These are phyloP conservation scores for Litsea cubeba DNA, from an alignment of 164 flowering plant species.

Conservation along the genomic window DNA sequence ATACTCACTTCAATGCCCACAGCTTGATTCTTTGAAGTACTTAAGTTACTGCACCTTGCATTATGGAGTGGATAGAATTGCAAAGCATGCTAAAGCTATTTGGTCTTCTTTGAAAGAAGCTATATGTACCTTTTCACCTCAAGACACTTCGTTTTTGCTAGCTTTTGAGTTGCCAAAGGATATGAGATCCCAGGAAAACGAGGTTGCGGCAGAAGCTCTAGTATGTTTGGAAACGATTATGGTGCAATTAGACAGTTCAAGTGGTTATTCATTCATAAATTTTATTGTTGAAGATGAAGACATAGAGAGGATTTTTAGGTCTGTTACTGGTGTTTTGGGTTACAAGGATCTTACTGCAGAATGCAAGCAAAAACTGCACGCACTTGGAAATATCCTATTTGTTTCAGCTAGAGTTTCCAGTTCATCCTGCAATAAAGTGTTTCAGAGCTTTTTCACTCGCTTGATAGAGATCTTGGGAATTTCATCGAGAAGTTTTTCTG, in stretches of 20 bases:
- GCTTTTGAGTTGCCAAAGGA: conserved; percentile 33
- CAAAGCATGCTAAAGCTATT: conserved; percentile 52
- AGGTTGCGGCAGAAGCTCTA: conserved; percentile 55
- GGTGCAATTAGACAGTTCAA: conserved; percentile 22
- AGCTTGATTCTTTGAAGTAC: conserved; percentile 89
- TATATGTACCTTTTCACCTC: conserved; percentile 28
- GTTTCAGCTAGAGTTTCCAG: conserved; percentile 49
- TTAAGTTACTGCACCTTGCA: conserved; percentile 49
- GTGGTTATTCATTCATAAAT: conserved; percentile 29
- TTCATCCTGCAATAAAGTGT: conserved; percentile 47
- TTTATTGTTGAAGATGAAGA: conserved; percentile 61
- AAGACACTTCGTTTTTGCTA: conserved; percentile 27
- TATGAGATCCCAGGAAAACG: conserved; percentile 39
- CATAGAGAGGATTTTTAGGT: conserved; percentile 38
- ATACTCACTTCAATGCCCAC: conserved; percentile 16
- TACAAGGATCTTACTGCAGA: conserved; percentile 35
- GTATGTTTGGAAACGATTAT: conserved; percentile 46
- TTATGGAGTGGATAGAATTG: conserved; percentile 70
- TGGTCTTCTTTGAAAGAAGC: conserved; percentile 70
- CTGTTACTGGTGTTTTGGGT: conserved; percentile 22
- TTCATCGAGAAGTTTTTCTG: conserved; percentile 18
- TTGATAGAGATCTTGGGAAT: conserved; percentile 45
- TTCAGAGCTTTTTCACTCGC: conserved; percentile 41
- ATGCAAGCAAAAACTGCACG: conserved; percentile 48
- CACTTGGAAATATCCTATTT: conserved; percentile 51